Percentiles rank a stretch among this genome's conserved stretches.
Conservation (phyloP, 1,284 basidiomycete species). For the Ustilago loliicola region DNA sequence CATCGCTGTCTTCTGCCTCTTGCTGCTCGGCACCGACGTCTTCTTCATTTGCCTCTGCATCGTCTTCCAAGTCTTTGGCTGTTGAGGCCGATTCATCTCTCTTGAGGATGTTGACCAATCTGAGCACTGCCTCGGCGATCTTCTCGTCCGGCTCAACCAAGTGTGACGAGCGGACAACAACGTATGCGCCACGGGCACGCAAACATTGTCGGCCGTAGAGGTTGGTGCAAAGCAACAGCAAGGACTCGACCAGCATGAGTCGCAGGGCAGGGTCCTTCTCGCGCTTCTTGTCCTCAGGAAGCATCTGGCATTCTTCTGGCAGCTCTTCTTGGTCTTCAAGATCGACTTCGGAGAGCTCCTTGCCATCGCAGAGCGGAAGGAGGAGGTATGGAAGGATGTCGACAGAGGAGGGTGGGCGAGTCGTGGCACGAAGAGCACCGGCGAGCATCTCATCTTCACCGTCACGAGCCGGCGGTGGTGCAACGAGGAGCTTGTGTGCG, state of each 20-base stretch:
- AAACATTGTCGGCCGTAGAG: constrained; percentile 86
- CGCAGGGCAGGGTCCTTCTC: constrained; percentile 85
- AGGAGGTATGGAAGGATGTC: constrained; percentile 75
- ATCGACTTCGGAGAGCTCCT: constrained; percentile 75
- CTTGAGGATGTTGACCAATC: constrained; percentile 69
- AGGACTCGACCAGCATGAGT: constrained; percentile 86
- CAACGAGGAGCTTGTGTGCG: constrained; percentile 63
- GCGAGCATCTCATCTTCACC: constrained; percentile 53
- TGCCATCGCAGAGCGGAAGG: constrained; percentile 91
- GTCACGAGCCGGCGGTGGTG: constrained; percentile 54
- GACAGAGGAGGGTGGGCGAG: constrained; percentile 59
- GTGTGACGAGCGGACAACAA: constrained; percentile 85
- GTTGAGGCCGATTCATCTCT: constrained; percentile 65
- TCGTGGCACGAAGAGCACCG: constrained; percentile 52
- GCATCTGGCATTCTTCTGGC: constrained; percentile 86
- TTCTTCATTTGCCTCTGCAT: constrained; percentile 45
- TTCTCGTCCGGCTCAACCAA: constrained; percentile 83
- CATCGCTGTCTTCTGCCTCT: constrained; percentile 48
- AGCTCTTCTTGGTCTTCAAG: constrained; percentile 88
- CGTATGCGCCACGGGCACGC: constrained; percentile 86
- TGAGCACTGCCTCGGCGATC: constrained; percentile 67
- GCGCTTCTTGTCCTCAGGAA: constrained; percentile 85
- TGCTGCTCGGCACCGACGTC: constrained; percentile 49
- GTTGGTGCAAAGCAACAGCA: constrained; percentile 89
- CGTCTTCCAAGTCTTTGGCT: constrained; percentile 52